phyloP scores from a whole-genome alignment of 1,139 yeast genomes.

The Magnusiomyces paraingens region DNA sequence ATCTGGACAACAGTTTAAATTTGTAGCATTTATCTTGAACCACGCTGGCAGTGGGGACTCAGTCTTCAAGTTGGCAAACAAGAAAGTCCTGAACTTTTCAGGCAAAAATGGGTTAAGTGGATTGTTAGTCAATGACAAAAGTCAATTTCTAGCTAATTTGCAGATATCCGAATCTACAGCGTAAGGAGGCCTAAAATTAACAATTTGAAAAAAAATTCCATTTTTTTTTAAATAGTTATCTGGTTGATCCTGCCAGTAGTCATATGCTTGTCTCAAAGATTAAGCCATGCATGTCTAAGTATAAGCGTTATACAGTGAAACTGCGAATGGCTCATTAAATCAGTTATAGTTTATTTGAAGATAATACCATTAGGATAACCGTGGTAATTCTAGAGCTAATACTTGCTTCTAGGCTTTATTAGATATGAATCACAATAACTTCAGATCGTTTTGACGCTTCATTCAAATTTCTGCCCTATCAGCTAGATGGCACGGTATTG shows the following conservation, averaged over 20 bases:
- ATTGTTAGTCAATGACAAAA: constrained; percentile 36
- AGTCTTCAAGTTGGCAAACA: constrained; percentile 2
- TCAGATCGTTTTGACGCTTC: constrained; percentile 36
- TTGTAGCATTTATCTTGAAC: constrained; percentile 1
- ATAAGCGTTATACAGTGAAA: constrained; percentile 45
- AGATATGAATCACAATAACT: constrained; percentile 36
- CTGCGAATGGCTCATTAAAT: constrained; percentile 45
- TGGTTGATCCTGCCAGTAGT: constrained; percentile 46
- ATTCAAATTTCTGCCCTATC: constrained; percentile 39
- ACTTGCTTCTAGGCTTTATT: constrained; percentile 37
- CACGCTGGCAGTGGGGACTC: constrained; percentile 4
- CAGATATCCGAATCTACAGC: constrained; percentile 32
- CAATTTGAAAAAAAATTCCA: constrained; percentile 45
- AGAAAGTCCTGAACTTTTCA: constrained; percentile 15
- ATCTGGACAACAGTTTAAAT: neutral
- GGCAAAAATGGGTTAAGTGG: constrained; percentile 37
- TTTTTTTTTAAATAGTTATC: constrained; percentile 43
- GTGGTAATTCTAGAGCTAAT: constrained; percentile 41
- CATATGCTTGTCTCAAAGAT: constrained; percentile 47
- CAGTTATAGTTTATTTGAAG: constrained; percentile 44
- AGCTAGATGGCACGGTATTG: constrained; percentile 27
- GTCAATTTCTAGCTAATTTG: constrained; percentile 29
- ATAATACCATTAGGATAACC: constrained; percentile 41
- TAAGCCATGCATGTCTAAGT: constrained; percentile 46
- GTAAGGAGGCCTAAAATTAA: constrained; percentile 35